These are phyloP conservation scores for Thelephora terrestris DNA, from an alignment of 1,284 basidiomycete species.

Conservation along the genomic window DNA sequence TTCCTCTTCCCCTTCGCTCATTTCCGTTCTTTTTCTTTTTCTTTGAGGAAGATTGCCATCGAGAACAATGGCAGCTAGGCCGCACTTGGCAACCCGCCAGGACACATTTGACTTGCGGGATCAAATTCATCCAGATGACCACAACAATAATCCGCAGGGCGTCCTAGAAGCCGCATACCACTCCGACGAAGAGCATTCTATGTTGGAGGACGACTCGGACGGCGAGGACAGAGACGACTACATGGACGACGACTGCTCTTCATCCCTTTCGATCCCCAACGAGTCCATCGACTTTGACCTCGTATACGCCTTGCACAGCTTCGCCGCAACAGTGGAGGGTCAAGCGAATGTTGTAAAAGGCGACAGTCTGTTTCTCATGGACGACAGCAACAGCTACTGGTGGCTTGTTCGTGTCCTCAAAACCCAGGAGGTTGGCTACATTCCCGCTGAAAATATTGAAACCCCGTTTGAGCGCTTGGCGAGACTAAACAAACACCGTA, in stretches of 20 bases:
- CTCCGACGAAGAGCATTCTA: constrained; percentile 67
- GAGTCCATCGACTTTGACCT: constrained; percentile 87
- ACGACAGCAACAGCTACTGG: constrained; percentile 97
- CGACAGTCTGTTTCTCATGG: constrained; percentile 87
- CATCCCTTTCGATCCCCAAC: constrained; percentile 78
- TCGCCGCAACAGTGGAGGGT: constrained; percentile 91
- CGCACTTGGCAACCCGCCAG: constrained; percentile 25
- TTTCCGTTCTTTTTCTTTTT: not conserved
- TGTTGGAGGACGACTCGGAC: constrained; percentile 71
- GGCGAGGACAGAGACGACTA: constrained; percentile 54
- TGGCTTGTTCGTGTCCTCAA: constrained; percentile 95
- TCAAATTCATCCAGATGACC: constrained; percentile 53
- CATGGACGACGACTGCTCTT: constrained; percentile 64
- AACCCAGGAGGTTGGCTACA: constrained; percentile 98
- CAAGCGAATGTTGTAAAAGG: constrained; percentile 96
- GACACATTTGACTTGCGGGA: constrained; percentile 65
- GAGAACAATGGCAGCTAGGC: not conserved
- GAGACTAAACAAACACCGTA: constrained; percentile 93
- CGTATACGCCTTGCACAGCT: constrained; percentile 85
- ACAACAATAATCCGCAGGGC: constrained; percentile 32
- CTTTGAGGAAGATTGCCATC: not conserved
- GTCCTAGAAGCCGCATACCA: constrained; percentile 38
- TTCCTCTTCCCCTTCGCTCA: not conserved
- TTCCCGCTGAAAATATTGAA: constrained; percentile 98
- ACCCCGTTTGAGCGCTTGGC: constrained; percentile 96